Base-by-base conservation (phyloP, 106 monocot genomes). In the Dioscorea zingiberensis region DNA sequence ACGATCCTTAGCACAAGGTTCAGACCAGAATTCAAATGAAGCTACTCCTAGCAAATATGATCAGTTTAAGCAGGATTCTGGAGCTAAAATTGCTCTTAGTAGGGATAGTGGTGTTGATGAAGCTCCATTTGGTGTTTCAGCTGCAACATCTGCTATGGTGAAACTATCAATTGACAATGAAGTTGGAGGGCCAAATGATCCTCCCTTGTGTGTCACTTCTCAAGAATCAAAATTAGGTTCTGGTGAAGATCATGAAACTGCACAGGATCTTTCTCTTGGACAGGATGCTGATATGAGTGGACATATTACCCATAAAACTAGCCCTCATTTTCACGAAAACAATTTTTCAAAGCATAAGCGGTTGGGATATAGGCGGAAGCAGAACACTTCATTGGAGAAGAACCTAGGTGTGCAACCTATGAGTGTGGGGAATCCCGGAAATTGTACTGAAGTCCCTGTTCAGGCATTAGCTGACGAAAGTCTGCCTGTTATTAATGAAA, bases 341-440 rank as follows among this genome's bases (percentile, higher is more conserved):
- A 51, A 6, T 38, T 53, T 68, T 60, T 19, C 68, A n/a, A 86
- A 78, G 81, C 81, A 74, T 55, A 83, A 82, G 44, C 90, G 78
- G 44, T 26, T 58, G 21, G 73, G 77, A 7, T 73, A 80, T 59
- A 88, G 72, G 59, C 83, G 70, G 72, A 78, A 47, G 58, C 76
- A 77, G 21, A 78, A 53, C 32, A 59, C 46, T 53, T 44, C 49
- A 19, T 53, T 61, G 26, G 81, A 79, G 25, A 78, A 71, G 48
- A 80, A 17, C 58, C 12, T 28, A 21, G 65, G 62, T 54, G 77
- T 86, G 63, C 74, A 59, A 47, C 18, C 53, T 47, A 57, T 38
- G 23, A 25, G 47, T 58, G 18, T 51, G 4, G 64, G 48, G 22
- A 72, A 59, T 27, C 18, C 59, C 13, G 38, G 77, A 59, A 55